Percentiles rank a stretch among this genome's conserved stretches.
phyloP scores from a whole-genome alignment of 345 rosid species.

The Gossypium arboreum region DNA sequence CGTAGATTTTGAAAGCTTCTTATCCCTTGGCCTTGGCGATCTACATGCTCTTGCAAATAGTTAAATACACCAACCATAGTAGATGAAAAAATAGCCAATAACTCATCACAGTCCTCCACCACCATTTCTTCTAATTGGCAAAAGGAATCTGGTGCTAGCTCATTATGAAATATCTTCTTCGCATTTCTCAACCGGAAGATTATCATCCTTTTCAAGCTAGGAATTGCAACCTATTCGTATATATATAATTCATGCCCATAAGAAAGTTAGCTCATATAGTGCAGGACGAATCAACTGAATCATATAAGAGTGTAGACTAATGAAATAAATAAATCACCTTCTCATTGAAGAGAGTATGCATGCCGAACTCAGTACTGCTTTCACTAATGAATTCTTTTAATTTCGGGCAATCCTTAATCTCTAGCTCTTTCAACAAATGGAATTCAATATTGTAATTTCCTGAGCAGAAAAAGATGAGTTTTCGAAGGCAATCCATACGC shows the following conservation, averaged over 20 bases:
- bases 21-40: too few relatives aligned
- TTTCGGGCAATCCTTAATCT: background rate
- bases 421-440: background rate
- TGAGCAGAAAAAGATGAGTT: too few relatives aligned
- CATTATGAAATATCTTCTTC: constrained; percentile 16
- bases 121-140: too few relatives aligned
- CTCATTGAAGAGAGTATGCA: background rate
- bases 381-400: background rate
- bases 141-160: background rate
- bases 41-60: too few relatives aligned
- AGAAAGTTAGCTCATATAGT: background rate
- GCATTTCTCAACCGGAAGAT: background rate
- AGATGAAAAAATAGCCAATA: too few relatives aligned
- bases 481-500: too few relatives aligned
- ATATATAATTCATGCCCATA: background rate
- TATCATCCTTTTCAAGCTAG: constrained; percentile 10
- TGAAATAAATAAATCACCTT: background rate
- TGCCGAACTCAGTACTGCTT: background rate
- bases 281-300: background rate
- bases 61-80: too few relatives aligned
- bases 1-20: constrained; percentile 10
- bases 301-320: background rate
- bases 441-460: too few relatives aligned
- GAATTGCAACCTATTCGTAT: constrained; percentile 10
- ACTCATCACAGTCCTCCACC: too few relatives aligned